Percentiles rank a stretch among this genome's conserved stretches.
phyloP scores from a whole-genome alignment of 768 basidiomycete species.

The Mycena rosella region DNA sequence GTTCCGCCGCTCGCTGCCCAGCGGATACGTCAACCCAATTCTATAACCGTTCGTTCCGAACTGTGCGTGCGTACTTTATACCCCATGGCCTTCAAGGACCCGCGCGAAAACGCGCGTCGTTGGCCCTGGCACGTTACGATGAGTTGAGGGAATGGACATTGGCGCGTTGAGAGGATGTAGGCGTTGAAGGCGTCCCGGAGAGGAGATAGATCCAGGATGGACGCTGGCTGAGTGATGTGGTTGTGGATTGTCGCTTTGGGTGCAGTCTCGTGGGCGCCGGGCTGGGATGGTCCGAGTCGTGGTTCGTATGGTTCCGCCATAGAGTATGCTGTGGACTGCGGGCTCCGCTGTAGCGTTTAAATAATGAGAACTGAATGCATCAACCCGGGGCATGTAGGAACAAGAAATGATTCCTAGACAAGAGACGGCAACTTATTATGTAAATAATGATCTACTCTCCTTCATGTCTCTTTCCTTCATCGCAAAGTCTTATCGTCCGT shows the following conservation, averaged over 20 bases:
- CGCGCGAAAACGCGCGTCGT: slow-evolving; percentile 10
- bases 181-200: slow-evolving; percentile 10
- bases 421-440: too few relatives aligned
- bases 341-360: too few relatives aligned
- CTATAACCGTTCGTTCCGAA: not conserved
- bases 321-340: too few relatives aligned
- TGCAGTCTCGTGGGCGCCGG: not conserved
- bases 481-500: too few relatives aligned
- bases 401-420: too few relatives aligned
- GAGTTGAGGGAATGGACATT: slow-evolving; percentile 26
- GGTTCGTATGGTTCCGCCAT: too few relatives aligned
- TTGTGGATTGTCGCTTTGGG: slow-evolving; percentile 5
- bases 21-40: not conserved
- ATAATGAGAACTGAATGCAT: too few relatives aligned
- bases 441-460: too few relatives aligned
- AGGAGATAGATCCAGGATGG: slow-evolving; percentile 8
- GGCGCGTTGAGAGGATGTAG: slow-evolving; percentile 16
- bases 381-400: too few relatives aligned
- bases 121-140: slow-evolving; percentile 21
- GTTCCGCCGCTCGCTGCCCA: slow-evolving; percentile 2
- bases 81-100: not conserved
- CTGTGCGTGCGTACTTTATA: not conserved
- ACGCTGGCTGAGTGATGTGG: not conserved
- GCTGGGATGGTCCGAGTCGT: too few relatives aligned
- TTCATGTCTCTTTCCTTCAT: too few relatives aligned